Conservation (phyloP, 805 yeast species). For the Kazachstania martiniae region DNA sequence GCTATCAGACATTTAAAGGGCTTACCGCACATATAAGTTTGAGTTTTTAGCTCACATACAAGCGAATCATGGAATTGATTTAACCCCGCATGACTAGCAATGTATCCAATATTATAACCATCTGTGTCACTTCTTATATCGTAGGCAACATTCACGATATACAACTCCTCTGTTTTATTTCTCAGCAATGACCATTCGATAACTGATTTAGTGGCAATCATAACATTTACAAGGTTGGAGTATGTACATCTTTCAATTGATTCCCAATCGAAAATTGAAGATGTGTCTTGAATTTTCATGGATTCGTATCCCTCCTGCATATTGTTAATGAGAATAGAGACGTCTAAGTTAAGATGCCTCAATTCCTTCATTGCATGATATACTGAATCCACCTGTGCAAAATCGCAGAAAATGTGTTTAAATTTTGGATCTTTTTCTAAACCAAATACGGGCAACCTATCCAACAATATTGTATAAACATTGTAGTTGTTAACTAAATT, state of each 20-base stretch:
- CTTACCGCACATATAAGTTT: conserved; percentile 2
- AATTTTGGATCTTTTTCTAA: no score
- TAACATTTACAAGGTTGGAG: conserved; percentile 14
- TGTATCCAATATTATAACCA: conserved; percentile 4
- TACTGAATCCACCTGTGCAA: conserved; percentile 1
- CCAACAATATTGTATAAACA: conserved; percentile 11
- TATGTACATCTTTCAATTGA: conserved; percentile 7
- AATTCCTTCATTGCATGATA: not conserved
- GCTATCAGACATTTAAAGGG: conserved; percentile 1
- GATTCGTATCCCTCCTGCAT: conserved; percentile 9
- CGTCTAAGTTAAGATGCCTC: not conserved
- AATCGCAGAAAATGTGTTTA: conserved; percentile 5
- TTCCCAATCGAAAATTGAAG: no score
- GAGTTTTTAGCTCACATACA: conserved; percentile 10
- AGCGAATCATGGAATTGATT: conserved; percentile 21
- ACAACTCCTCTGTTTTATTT: conserved; percentile 4
- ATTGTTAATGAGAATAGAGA: conserved; percentile 14
- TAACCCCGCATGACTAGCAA: conserved; percentile 14
- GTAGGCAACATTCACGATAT: conserved; percentile 12
- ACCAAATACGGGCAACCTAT: no score
- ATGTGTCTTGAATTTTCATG: conserved; percentile 1
- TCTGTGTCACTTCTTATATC: conserved; percentile 2
- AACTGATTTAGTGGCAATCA: conserved; percentile 12
- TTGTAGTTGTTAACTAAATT: conserved; percentile 4
- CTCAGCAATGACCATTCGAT: conserved; percentile 3